Conservation (phyloP, 306 rosid species). For the Medicago arabica region DNA sequence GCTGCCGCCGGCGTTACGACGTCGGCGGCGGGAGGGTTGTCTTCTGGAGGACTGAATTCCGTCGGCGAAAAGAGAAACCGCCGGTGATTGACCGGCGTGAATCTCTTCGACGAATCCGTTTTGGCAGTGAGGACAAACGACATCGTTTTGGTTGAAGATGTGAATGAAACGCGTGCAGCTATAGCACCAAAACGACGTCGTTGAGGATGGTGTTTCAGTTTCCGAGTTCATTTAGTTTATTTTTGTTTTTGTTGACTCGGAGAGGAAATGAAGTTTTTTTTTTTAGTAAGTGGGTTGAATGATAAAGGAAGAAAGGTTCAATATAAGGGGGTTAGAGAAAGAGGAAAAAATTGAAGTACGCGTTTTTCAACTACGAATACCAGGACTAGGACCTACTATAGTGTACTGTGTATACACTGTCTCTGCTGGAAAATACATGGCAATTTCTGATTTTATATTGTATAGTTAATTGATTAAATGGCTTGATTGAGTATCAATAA, state of each 20-base stretch:
- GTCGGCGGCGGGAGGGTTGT: constrained; percentile 61
- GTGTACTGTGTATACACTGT: not conserved
- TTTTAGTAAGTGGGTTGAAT: not conserved
- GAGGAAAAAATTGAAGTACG: constrained; percentile 2
- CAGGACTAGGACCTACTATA: not conserved
- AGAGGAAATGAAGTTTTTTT: not conserved
- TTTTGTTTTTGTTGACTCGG: not conserved
- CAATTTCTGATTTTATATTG: constrained; percentile 5
- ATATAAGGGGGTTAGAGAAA: not conserved
- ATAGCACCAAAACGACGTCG: constrained; percentile 90
- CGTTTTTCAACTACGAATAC: constrained; percentile 16
- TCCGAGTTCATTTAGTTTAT: constrained; percentile 41
- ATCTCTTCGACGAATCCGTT: constrained; percentile 82
- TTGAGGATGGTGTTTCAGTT: constrained; percentile 47
- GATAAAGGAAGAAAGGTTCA: not conserved
- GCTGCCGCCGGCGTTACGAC: constrained; percentile 53
- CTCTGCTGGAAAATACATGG: constrained; percentile 31
- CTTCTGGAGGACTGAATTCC: constrained; percentile 45
- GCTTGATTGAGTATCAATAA: not conserved
- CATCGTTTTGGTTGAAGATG: constrained; percentile 43
- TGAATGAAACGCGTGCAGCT: constrained; percentile 72
- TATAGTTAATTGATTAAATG: not conserved
- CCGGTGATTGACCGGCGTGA: constrained; percentile 51
- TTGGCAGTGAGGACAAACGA: constrained; percentile 76
- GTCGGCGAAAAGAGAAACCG: constrained; percentile 43